These are phyloP conservation scores for Harrya chromipes DNA, from an alignment of 768 basidiomycete species.

Conservation along the genomic window DNA sequence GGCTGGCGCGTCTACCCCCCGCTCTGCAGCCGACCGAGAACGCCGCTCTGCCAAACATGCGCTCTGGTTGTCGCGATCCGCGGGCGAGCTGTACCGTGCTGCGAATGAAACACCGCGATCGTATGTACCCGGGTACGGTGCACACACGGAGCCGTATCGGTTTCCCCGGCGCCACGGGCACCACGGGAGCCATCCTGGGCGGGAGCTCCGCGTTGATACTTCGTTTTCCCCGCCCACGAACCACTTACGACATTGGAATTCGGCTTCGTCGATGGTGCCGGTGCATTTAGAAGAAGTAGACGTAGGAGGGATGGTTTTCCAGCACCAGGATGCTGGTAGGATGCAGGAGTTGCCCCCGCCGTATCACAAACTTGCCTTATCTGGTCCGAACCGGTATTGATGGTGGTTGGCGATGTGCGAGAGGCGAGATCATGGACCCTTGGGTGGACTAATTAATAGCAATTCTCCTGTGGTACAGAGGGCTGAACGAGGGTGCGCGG, in stretches of 20 bases:
- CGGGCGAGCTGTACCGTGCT: slow-evolving; percentile 21
- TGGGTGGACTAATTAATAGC: not conserved
- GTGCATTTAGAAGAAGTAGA: not conserved
- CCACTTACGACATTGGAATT: slow-evolving; percentile 22
- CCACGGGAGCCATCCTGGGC: not conserved
- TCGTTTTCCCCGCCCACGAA: slow-evolving; percentile 1
- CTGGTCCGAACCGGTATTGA: not conserved
- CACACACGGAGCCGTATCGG: not conserved
- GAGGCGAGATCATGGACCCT: not conserved
- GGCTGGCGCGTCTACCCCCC: not conserved
- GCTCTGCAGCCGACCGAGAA: slow-evolving; percentile 2
- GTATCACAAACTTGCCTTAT: slow-evolving; percentile 17
- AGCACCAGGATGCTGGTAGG: slow-evolving; percentile 18
- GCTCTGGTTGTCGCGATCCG: slow-evolving; percentile 19
- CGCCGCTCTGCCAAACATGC: slow-evolving; percentile 11
- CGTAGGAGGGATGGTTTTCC: not conserved
- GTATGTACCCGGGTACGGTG: not conserved
- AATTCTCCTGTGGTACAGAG: not conserved
- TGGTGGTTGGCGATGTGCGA: not conserved
- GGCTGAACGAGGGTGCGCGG: not conserved
- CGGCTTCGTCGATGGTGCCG: slow-evolving; percentile 13
- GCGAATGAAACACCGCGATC: not conserved
- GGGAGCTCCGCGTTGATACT: not conserved
- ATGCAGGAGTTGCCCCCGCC: slow-evolving; percentile 27
- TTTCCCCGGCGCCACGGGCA: not conserved